Percentiles rank a stretch among this genome's conserved stretches.
Evolutionary conservation across 345 rosid species (phyloP).

Genomic region (Draba incana): DNA sequence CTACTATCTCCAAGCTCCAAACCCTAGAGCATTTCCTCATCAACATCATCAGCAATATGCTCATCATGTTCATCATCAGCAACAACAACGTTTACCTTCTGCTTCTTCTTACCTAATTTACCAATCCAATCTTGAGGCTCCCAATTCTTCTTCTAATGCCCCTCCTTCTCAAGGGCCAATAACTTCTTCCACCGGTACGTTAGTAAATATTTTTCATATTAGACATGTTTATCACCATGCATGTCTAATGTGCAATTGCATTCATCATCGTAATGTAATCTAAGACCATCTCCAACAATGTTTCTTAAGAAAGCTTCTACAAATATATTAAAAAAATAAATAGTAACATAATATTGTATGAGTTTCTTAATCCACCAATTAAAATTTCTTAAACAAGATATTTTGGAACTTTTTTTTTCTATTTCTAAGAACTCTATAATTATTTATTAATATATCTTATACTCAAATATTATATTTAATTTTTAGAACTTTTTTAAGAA

Average conservation of each 20-base stretch:
- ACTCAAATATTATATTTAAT: too few relatives aligned
- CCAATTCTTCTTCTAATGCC: constrained; percentile 23
- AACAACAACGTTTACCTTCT: constrained; percentile 37
- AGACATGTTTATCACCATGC: constrained; percentile 20
- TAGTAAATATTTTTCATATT: not conserved
- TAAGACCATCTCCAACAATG: too few relatives aligned
- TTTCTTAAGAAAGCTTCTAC: too few relatives aligned
- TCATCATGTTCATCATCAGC: constrained; percentile 33
- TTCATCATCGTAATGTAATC: constrained; percentile 12
- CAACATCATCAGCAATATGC: constrained; percentile 33
- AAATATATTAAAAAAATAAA: too few relatives aligned
- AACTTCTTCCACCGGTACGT: constrained; percentile 39
- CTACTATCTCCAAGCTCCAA: constrained; percentile 41
- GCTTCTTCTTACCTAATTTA: constrained; percentile 40
- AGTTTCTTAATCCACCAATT: too few relatives aligned
- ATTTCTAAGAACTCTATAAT: too few relatives aligned
- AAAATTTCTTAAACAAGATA: too few relatives aligned
- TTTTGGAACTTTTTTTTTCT: too few relatives aligned
- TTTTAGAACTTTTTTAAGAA: too few relatives aligned
- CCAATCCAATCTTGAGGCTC: constrained; percentile 33
- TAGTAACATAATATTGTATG: too few relatives aligned
- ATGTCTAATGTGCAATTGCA: constrained; percentile 22
- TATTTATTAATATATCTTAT: too few relatives aligned
- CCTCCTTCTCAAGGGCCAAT: constrained; percentile 32
- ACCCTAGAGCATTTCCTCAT: constrained; percentile 40